Base-by-base conservation (phyloP, 2,329 filamentous ascomycete species). In the Botrytis fragariae region DNA sequence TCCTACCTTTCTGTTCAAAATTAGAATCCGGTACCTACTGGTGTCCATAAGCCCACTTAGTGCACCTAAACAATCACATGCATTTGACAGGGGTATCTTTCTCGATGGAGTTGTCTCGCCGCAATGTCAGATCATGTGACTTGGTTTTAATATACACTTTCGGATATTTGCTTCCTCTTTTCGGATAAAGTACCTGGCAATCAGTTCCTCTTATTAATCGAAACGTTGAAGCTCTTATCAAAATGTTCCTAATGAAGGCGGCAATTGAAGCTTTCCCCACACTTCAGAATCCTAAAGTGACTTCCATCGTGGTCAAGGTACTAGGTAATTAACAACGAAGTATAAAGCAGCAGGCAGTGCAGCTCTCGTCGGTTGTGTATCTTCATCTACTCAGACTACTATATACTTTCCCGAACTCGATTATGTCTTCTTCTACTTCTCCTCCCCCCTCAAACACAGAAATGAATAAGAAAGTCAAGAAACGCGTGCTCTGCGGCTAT, bases 401-500 rank as follows among this genome's bases (percentile, higher is more conserved):
- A 39, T 54, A 18, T 42, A 18, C 54, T 69, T 45, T 70, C 67
- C 54, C 54, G 44, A 59, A n/a, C 32, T 51, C 45, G 18, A 67
- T 51, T 5, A 51, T 67, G 63, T 51, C 44, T 37, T 57, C 51
- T 29, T 54, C 51, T 29, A 4, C 45, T 39, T 51, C 44, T 18
- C 25, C 32, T 29, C 51, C 39, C 32, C 60, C 62, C 39, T 54
- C 32, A 14, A 72, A 69, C 64, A 29, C 29, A 44, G 60, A 42
- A 45, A 42, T 32, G 44, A 14, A 20, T 22, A 73, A 20, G 65
- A 85, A 84, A 83, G 83, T 80, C 61, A 84, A 85, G 80, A 88
- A 88, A 76, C 83, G 86, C 69, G 85, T 89, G 67, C 84, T 88
- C 54, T 84, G 86, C 61, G 83, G 87, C 76, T 93, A 92, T 77